These are phyloP conservation scores for Boechera divaricarpa DNA, from an alignment of 345 rosid species.

Conservation along the genomic window DNA sequence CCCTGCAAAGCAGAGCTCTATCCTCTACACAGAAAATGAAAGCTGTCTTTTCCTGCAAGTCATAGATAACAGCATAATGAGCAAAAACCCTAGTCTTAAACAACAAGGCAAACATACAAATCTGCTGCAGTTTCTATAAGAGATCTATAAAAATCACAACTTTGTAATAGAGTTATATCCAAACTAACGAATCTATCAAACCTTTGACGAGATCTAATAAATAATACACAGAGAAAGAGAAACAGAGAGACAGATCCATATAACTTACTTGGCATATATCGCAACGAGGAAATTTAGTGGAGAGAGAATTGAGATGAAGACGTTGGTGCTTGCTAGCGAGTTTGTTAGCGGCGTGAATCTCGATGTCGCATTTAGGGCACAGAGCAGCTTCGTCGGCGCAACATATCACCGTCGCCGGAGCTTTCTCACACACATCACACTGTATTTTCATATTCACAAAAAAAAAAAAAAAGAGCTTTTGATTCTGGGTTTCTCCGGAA, in stretches of 20 bases:
- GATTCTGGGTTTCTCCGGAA: not conserved
- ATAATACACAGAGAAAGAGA: not conserved
- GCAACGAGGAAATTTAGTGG: slow-evolving; percentile 82
- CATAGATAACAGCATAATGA: slow-evolving; percentile 27
- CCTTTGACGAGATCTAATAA: not conserved
- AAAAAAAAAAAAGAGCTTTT: not conserved
- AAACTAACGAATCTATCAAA: not conserved
- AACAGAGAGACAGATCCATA: not conserved
- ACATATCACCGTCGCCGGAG: slow-evolving; percentile 93
- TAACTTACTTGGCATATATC: slow-evolving; percentile 82
- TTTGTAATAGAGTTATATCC: not conserved
- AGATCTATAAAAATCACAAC: slow-evolving; percentile 5
- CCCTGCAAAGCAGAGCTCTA: slow-evolving; percentile 87
- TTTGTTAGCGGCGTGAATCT: slow-evolving; percentile 94
- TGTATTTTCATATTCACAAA: slow-evolving; percentile 75
- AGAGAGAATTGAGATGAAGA: slow-evolving; percentile 76
- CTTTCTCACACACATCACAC: slow-evolving; percentile 97
- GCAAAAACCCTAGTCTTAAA: slow-evolving; percentile 8
- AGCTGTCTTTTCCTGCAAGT: slow-evolving; percentile 85
- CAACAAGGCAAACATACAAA: not conserved
- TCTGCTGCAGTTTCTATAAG: not conserved
- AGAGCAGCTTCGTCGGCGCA: slow-evolving; percentile 99
- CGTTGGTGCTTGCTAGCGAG: slow-evolving; percentile 97
- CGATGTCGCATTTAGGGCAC: slow-evolving; percentile 78
- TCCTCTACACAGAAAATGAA: slow-evolving; percentile 98